A percentile compares a stretch with the other conserved stretches of the same genome.
Evolutionary conservation across 2,329 filamentous ascomycete species (phyloP).

Genomic region (Neophaeococcomyces aloes): DNA sequence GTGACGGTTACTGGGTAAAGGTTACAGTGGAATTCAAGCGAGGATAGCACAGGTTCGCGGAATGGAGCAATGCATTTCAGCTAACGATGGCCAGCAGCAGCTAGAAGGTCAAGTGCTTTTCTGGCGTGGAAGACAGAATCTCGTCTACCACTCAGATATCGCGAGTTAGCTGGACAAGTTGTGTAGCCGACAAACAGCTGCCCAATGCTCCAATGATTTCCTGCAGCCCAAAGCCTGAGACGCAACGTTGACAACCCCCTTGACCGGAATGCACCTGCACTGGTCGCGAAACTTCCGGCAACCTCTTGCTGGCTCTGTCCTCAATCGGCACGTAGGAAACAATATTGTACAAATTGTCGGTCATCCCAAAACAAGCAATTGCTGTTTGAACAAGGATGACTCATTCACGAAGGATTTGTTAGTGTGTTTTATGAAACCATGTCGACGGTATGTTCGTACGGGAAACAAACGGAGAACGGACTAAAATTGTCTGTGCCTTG

Average conservation of each 20-base stretch:
- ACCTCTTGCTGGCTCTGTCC: neutral
- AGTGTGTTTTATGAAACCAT: neutral
- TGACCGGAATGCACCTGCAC: neutral
- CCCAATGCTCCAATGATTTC: slow-evolving; percentile 6
- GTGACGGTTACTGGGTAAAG: neutral
- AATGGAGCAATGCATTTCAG: neutral
- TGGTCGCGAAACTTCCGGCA: neutral
- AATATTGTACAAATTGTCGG: neutral
- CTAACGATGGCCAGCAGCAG: neutral
- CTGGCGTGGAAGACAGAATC: neutral
- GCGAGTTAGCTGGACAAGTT: neutral
- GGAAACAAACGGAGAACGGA: neutral
- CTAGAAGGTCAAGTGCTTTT: neutral
- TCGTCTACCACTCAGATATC: neutral
- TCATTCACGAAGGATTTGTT: neutral
- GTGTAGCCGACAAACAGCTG: slow-evolving; percentile 1
- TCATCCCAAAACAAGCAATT: neutral
- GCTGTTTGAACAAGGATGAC: neutral
- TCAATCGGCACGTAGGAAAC: too few species aligned
- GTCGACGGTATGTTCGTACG: neutral
- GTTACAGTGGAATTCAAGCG: neutral
- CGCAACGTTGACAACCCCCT: neutral
- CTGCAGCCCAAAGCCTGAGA: slow-evolving; percentile 7
- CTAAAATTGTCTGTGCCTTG: neutral
- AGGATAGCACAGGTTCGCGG: neutral